Evolutionary conservation across 129 eudicot genomes (phyloP).

Genomic region (Gnaphalium uliginosum): DNA sequence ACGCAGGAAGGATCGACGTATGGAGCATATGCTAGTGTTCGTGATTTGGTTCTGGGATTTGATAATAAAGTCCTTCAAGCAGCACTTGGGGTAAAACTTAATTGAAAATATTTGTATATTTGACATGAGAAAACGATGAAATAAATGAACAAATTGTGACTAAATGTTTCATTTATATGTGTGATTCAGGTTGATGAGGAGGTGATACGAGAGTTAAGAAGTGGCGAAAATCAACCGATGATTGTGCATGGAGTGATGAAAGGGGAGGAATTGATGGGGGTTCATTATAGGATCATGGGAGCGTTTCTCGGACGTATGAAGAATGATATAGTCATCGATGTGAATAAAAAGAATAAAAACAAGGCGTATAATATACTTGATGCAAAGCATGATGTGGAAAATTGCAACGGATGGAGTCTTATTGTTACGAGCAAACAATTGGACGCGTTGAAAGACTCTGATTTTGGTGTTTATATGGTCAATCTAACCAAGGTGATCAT

Average conservation of each 20-base stretch:
- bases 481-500: conserved; percentile 54
- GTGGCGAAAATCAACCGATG: conserved; percentile 43
- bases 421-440: conserved; percentile 48
- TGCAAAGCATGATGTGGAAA: conserved; percentile 62
- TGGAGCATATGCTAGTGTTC: conserved; percentile 59
- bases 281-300: conserved; percentile 41
- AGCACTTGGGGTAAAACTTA: conserved; percentile 48
- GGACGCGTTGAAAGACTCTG: conserved; percentile 44
- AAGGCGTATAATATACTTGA: conserved; percentile 47
- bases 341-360: conserved; percentile 30
- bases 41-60: conserved; percentile 70
- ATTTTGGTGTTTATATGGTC: conserved; percentile 69
- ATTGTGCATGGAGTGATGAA: conserved; percentile 53
- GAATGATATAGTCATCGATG: conserved; percentile 22
- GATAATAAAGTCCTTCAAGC: conserved; percentile 71
- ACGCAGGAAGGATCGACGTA: conserved; percentile 52
- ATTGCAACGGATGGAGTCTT: conserved; percentile 80
- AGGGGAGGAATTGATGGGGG: conserved; percentile 29
- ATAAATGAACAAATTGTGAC: too few species aligned
- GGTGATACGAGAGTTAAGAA: conserved; percentile 50
- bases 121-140: not conserved
- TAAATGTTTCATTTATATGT: not conserved
- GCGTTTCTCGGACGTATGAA: conserved; percentile 38
- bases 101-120: not conserved
- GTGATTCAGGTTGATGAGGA: conserved; percentile 51